Evolutionary conservation across 805 yeast genomes (phyloP).

Genomic region (Danielia oregonensis): DNA sequence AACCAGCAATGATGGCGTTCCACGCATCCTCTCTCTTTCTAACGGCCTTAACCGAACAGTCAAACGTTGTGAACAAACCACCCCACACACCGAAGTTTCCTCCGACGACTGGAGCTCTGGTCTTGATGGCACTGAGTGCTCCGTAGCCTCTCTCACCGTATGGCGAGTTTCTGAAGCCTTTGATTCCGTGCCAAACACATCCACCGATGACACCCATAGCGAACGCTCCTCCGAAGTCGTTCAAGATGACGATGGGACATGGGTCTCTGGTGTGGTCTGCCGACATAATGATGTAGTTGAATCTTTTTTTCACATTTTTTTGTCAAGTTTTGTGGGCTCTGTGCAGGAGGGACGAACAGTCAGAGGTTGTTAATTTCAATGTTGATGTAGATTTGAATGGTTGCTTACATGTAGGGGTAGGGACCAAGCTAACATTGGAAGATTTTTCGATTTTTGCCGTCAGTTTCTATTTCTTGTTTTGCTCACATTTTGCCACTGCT

Average conservation of each 20-base stretch:
- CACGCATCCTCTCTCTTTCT: constrained; percentile 98
- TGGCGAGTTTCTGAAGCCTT: constrained; percentile 98
- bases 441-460: too few species aligned
- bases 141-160: constrained; percentile 93
- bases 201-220: constrained; percentile 99
- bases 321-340: constrained; percentile 2
- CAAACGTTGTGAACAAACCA: constrained; percentile 92
- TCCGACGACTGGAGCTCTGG: constrained; percentile 97
- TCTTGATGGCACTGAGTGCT: constrained; percentile 83
- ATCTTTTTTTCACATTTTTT: constrained; percentile 9
- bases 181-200: constrained; percentile 97
- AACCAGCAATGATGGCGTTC: constrained; percentile 97
- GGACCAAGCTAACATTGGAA: too few species aligned
- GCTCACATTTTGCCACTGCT: too few species aligned
- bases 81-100: constrained; percentile 99
- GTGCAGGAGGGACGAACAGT: constrained; percentile 10
- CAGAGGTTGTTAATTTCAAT: background rate
- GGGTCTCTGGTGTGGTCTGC: constrained; percentile 99
- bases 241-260: constrained; percentile 93
- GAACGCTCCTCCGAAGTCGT: constrained; percentile 98
- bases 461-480: too few species aligned
- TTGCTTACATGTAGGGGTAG: too few species aligned
- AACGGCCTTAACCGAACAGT: constrained; percentile 91
- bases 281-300: constrained; percentile 47
- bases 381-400: too few species aligned